Evolutionary conservation across 2,329 filamentous ascomycete species (phyloP), one percentile per base, ranked within the genome.

Genomic region (Talaromyces sp.): DNA sequence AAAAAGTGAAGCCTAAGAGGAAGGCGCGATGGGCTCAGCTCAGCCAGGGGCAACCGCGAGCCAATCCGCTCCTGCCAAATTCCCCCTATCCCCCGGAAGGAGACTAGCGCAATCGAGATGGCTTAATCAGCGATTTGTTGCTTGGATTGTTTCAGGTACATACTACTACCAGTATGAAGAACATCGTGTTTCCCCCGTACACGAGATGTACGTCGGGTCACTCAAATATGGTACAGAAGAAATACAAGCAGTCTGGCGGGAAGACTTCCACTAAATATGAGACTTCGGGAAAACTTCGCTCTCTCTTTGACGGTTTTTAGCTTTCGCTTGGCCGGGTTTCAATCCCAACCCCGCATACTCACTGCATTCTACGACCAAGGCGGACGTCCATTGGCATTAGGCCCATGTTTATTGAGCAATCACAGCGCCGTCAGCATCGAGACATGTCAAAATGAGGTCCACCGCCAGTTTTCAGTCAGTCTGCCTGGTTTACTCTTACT

Each of bases 1-100:
- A 44, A 61, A 58, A 52, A 52, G 35, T 58, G 35, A 39, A 57
- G 56, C 58, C 50, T 44, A 39, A 21, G 37, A 58, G 31, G 57
- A 48, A 63, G 40, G 28, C 56, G 48, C 52, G 60, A 37, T 31
- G 25, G 46, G 33, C 16, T 25, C 25, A 18, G 18, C 14, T 18
- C 37, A 35, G 54, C 60, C 52, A 55, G 56, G 61, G 61, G 56
- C 21, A 33, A 40, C 18, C n/a, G 57, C 61, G 42, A 40, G 31
- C 61, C 61, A 62, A 62, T 62, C 61, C 54, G 44, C 54, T 33
- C 33, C 54, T 58, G 61, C 61, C 61, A 58, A 62, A 62, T 62
- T 33, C 54, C 23, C 25, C 50, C 54, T 35, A 35, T 33, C 35
- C 18, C 42, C 52, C 55, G 46, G 46, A 42, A 63, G 8, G 3